Base-by-base conservation (phyloP, 345 rosid genomes). In the Citrus trifoliata region DNA sequence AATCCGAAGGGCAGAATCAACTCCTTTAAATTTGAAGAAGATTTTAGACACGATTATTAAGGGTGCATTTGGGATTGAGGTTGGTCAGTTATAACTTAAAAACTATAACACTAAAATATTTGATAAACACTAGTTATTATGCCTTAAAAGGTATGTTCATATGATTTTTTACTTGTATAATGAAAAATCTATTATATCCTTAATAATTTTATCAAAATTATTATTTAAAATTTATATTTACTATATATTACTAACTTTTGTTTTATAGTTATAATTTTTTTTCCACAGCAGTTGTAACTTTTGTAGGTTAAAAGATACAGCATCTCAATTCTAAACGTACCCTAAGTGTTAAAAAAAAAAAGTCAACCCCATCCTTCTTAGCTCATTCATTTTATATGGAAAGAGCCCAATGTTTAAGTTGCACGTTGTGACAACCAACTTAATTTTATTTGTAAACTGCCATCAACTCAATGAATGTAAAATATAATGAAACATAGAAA, bases 61-160 rank as follows among this genome's bases (percentile, higher is more conserved):
- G 40, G 1, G 7, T 35, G 8, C 1, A 0, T 35, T 35, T 35
- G 1, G 0, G 1, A 35, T 35, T 35, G 7, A 35, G 0, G 38
- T 35, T 35, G 0, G 38, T 0, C 7, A 35, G 1, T 0, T 35
- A 0, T 35, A 6, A 35, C 0, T 35, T 35, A 5, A 5, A 35
- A 35, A 35, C 0, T 35, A 35, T 0, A 35, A 0, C 1, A 35
- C 7, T 35, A 35, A 35, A 35, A 0, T 35, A 4, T 6, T 35
- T 35, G 0, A 0, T 35, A 35, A 35, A 35, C 1, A 35, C 0
- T 35, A 35, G 0, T 0, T 35, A 35, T 5, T 35, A 0, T 35
- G 6, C 0, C 0, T 35, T 35, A 6, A 35, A 35, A 35, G 0
- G 0, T 6, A 35, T 35, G 0, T 32, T 32, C 0, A 32, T 32